These are phyloP conservation scores for Monilinia aucupariae DNA, from an alignment of 2,329 filamentous ascomycete species.

Conservation along the genomic window DNA sequence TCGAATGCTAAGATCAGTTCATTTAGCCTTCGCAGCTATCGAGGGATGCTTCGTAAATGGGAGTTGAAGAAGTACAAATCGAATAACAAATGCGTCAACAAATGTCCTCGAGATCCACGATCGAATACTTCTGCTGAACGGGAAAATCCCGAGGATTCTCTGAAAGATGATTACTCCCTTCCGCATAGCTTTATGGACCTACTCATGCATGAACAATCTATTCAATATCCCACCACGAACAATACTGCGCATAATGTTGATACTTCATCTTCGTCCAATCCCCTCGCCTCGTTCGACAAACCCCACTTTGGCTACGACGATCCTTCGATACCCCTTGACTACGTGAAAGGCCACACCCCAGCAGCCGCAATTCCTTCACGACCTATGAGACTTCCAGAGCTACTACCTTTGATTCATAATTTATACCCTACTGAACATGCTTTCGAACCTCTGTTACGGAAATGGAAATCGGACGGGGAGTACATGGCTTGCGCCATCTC, in stretches of 20 bases:
- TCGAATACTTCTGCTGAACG: background rate
- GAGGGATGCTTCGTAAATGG: constrained; percentile 19
- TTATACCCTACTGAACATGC: constrained; percentile 8
- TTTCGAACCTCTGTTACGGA: constrained; percentile 20
- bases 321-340: background rate
- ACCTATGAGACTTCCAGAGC: constrained; percentile 11
- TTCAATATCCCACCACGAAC: background rate
- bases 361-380: background rate
- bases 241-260: background rate
- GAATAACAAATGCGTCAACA: constrained; percentile 6
- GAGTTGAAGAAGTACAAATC: constrained; percentile 18
- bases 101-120: constrained; percentile 1
- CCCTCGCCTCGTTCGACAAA: background rate
- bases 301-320: background rate
- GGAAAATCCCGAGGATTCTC: background rate
- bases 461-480: constrained; percentile 22
- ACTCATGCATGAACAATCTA: background rate
- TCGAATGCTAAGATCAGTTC: background rate
- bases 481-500: constrained; percentile 18
- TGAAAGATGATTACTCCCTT: background rate
- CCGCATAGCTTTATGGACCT: background rate
- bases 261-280: background rate
- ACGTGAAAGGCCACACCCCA: background rate
- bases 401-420: background rate
- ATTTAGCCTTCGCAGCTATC: constrained; percentile 20